These are phyloP conservation scores for Paramecium sexaurelia DNA, from an alignment of 73 alveolate genomes.

Conservation along the genomic window DNA sequence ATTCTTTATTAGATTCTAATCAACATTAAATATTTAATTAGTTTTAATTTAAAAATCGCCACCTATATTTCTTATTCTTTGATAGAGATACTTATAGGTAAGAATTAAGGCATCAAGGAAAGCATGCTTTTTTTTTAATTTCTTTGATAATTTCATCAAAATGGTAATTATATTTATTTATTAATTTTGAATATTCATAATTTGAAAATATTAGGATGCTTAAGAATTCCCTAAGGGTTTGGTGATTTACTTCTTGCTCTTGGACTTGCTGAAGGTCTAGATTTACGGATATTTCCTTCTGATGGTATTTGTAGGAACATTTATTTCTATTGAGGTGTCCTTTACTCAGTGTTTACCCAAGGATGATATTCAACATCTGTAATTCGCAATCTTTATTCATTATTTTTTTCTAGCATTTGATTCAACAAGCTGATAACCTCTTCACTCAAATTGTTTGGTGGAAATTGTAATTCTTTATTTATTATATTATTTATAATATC, in stretches of 20 bases:
- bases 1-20: not conserved
- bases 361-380: constrained; percentile 65
- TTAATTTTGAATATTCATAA: not conserved
- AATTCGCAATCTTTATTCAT: constrained; percentile 31
- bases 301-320: not conserved
- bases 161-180: not conserved
- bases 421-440: constrained; percentile 32
- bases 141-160: not conserved
- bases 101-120: not conserved
- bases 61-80: not conserved
- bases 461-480: constrained; percentile 50
- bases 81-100: not conserved
- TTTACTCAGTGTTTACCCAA: constrained; percentile 40
- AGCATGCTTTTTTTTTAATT: not conserved
- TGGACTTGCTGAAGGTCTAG: not conserved
- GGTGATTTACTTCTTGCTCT: constrained; percentile 14
- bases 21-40: not conserved
- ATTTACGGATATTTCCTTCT: not conserved
- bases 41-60: not conserved
- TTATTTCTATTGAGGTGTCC: constrained; percentile 16
- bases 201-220: constrained; percentile 6
- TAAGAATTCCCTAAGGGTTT: not conserved
- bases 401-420: constrained; percentile 56
- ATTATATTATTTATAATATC: constrained; percentile 59
- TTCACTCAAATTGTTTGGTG: not conserved